Percentiles rank a stretch among this genome's conserved stretches.
Conservation (phyloP, 2,329 filamentous ascomycete species). For the Penicillium sp. region DNA sequence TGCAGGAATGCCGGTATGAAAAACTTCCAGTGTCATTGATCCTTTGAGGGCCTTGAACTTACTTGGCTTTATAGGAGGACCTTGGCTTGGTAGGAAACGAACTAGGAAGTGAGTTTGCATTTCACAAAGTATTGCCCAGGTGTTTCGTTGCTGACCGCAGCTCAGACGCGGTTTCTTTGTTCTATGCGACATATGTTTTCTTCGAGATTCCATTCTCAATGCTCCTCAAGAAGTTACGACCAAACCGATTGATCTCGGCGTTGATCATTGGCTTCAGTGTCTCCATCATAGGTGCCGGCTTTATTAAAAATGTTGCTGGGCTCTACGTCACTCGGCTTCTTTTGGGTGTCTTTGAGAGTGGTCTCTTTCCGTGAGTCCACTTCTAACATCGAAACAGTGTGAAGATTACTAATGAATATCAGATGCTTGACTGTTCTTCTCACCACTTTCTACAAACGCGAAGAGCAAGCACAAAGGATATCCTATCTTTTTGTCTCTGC, state of each 20-base stretch:
- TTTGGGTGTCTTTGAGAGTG: conserved; percentile 20
- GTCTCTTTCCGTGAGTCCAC: conserved; percentile 16
- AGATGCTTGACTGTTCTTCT: conserved; percentile 24
- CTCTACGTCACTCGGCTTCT: conserved; percentile 31
- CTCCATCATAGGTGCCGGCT: conserved; percentile 43
- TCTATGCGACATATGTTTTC: conserved; percentile 47
- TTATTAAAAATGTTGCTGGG: conserved; percentile 33
- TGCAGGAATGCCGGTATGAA: conserved; percentile 13
- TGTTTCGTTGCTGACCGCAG: conserved; percentile 18
- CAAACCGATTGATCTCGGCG: conserved; percentile 28
- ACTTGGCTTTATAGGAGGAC: conserved; percentile 15
- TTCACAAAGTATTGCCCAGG: neutral
- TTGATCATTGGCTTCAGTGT: conserved; percentile 40
- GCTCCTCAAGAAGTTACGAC: conserved; percentile 41
- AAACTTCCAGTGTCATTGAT: neutral
- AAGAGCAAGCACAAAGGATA: conserved; percentile 25
- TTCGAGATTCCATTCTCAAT: conserved; percentile 46
- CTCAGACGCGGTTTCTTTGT: conserved; percentile 43
- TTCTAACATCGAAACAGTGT: neutral
- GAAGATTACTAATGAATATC: neutral
- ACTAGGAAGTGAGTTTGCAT: conserved; percentile 29
- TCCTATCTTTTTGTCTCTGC: conserved; percentile 24
- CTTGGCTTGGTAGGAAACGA: conserved; percentile 38
- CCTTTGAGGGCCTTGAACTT: neutral
- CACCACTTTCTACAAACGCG: conserved; percentile 24